These are phyloP conservation scores for Periconia sp. DNA, from an alignment of 2,329 filamentous ascomycete genomes.

Conservation along the genomic window DNA sequence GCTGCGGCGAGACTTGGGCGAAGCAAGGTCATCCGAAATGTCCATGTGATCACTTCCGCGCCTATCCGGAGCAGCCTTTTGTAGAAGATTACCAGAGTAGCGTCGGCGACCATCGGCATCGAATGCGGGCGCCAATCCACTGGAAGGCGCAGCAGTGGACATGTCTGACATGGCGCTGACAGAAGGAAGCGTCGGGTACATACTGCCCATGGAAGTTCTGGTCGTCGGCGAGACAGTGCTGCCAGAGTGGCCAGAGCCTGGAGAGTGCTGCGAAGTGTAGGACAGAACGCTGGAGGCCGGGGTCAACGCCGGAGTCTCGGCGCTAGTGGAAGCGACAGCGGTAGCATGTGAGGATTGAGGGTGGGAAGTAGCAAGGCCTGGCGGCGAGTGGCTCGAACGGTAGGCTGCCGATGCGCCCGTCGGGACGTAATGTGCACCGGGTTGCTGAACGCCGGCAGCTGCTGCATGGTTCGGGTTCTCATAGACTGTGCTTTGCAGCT, in stretches of 20 bases:
- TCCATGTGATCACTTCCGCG: constrained; percentile 46
- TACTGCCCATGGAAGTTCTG: constrained; percentile 61
- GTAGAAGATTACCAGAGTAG: constrained; percentile 66
- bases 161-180: constrained; percentile 70
- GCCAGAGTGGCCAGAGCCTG: constrained; percentile 68
- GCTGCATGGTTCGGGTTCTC: constrained; percentile 87
- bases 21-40: constrained; percentile 44
- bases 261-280: constrained; percentile 79
- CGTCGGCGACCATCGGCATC: constrained; percentile 66
- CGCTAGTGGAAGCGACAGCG: constrained; percentile 47
- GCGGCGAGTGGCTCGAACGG: constrained; percentile 65
- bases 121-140: constrained; percentile 71
- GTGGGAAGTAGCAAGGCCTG: constrained; percentile 43
- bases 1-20: constrained; percentile 38
- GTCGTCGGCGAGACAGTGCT: constrained; percentile 70
- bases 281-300: constrained; percentile 77
- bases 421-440: constrained; percentile 70
- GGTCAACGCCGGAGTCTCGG: constrained; percentile 76
- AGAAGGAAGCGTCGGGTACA: constrained; percentile 78
- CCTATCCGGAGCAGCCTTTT: constrained; percentile 50
- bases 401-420: constrained; percentile 57
- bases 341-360: constrained; percentile 61
- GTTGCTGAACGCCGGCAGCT: constrained; percentile 76
- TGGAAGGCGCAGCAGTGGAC: constrained; percentile 67
- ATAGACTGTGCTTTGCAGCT: constrained; percentile 95